A percentile compares a stretch with the other conserved stretches of the same genome.
Evolutionary conservation across 345 rosid genomes (phyloP).

Genomic region (Melastoma malabathricum): DNA sequence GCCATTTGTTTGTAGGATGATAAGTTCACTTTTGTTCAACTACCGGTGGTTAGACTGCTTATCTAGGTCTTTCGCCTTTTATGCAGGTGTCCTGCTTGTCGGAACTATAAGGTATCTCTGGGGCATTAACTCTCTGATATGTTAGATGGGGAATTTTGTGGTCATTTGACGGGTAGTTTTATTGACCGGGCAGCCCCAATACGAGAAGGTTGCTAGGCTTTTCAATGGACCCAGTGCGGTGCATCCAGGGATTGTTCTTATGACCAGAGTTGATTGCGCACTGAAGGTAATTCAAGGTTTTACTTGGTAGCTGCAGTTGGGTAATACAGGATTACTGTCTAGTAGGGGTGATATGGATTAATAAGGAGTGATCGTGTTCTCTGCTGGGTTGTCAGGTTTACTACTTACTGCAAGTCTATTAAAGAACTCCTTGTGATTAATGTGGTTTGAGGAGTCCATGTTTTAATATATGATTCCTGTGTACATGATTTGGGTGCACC

Average conservation of each 20-base stretch:
- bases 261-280: conserved; percentile 95
- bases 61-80: conserved; percentile 6
- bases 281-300: conserved; percentile 37
- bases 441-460: no score
- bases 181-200: conserved; percentile 58
- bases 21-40: no score
- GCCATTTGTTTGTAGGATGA: no score
- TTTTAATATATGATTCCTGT: no score
- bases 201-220: conserved; percentile 90
- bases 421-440: no score
- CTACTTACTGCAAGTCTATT: no score
- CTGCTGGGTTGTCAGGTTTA: no score
- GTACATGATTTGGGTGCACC: no score
- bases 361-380: no score
- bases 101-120: conserved; percentile 80
- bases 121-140: conserved; percentile 3
- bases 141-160: conserved; percentile 4
- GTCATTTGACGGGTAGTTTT: conserved; percentile 4
- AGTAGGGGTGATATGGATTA: no score
- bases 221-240: conserved; percentile 78
- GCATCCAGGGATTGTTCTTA: conserved; percentile 70
- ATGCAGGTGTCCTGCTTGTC: conserved; percentile 98
- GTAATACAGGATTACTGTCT: neutral
- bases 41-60: conserved; percentile 7
- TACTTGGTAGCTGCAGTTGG: neutral